A percentile compares a stretch with the other conserved stretches of the same genome.
These are phyloP conservation scores for Zoysia matrella DNA, from an alignment of 202 grass and related monocot genomes.

Conservation along the genomic window DNA sequence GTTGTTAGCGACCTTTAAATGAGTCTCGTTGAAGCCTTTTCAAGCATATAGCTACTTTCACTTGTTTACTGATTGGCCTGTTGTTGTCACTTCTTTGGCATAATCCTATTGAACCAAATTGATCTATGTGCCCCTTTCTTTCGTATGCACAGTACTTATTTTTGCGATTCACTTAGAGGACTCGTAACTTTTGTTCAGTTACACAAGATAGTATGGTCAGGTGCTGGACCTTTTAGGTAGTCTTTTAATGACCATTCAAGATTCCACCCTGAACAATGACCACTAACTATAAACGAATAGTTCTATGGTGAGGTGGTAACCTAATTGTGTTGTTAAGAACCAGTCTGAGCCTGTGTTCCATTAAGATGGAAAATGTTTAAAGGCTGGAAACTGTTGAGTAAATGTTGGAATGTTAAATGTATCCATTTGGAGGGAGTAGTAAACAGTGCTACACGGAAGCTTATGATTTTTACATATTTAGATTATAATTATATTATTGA, in stretches of 20 bases:
- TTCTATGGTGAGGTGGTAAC: too few species aligned
- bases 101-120: background rate
- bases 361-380: too few species aligned
- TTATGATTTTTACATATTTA: background rate
- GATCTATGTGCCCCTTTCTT: slow-evolving; percentile 3
- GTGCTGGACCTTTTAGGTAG: too few species aligned
- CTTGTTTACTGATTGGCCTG: background rate
- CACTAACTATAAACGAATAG: too few species aligned
- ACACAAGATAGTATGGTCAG: too few species aligned
- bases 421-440: too few species aligned
- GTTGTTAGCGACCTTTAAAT: background rate
- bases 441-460: too few species aligned
- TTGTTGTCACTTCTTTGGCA: background rate
- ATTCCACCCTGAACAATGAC: too few species aligned
- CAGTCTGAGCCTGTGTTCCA: background rate
- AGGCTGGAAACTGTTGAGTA: too few species aligned
- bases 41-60: slow-evolving; percentile 20
- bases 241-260: too few species aligned
- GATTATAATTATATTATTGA: background rate
- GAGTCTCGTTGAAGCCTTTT: background rate
- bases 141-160: slow-evolving; percentile 7
- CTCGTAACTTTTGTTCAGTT: background rate
- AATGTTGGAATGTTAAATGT: too few species aligned
- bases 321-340: too few species aligned
- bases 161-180: background rate